These are phyloP conservation scores for Pontederia paniculata DNA, from an alignment of 176 grass and related monocot species.

Conservation along the genomic window DNA sequence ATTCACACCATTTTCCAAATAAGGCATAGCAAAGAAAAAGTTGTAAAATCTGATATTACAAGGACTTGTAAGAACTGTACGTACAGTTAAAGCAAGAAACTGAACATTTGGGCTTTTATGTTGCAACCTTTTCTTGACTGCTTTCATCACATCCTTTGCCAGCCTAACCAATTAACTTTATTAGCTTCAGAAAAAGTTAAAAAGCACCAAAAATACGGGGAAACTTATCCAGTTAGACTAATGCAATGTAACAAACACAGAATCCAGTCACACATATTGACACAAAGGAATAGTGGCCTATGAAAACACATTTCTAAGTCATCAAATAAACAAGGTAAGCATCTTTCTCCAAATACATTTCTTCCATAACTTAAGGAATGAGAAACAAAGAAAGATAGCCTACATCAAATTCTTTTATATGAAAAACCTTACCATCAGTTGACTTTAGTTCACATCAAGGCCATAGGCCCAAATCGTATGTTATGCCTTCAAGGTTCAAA, in stretches of 20 bases:
- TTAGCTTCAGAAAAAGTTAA: neutral
- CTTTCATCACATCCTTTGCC: slow-evolving; percentile 84
- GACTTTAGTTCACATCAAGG: too few species aligned
- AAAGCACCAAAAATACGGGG: neutral
- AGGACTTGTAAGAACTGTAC: slow-evolving; percentile 10
- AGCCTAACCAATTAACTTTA: slow-evolving; percentile 31
- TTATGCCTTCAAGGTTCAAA: too few species aligned
- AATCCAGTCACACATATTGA: neutral
- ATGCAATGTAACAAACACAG: neutral
- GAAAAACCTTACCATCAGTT: too few species aligned
- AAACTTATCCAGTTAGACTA: neutral
- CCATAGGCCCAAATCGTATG: too few species aligned
- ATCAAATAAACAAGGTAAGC: too few species aligned
- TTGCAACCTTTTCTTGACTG: slow-evolving; percentile 78
- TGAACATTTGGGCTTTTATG: slow-evolving; percentile 74
- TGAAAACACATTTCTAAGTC: too few species aligned
- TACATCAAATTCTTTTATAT: too few species aligned
- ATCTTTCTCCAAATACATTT: too few species aligned
- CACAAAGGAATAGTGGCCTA: too few species aligned
- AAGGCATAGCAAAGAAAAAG: slow-evolving; percentile 6
- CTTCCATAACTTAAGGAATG: too few species aligned
- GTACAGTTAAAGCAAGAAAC: slow-evolving; percentile 71
- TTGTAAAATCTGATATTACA: neutral
- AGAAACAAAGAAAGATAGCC: too few species aligned
- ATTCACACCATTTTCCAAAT: slow-evolving; percentile 3